phyloP scores from a whole-genome alignment of 768 basidiomycete species.

The Amanita thiersii region DNA sequence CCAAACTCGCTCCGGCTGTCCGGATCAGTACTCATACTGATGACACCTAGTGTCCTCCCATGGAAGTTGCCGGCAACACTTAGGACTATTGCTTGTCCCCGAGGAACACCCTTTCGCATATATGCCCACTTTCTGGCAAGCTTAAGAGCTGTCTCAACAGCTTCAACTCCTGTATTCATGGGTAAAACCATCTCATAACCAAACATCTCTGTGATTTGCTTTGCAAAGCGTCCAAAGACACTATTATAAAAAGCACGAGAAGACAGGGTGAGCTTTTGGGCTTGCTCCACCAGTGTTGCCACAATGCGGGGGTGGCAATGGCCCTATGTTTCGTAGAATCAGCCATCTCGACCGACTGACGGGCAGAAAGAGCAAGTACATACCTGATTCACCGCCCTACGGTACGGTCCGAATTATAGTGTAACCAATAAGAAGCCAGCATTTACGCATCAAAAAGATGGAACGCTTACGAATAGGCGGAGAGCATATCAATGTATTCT shows the following conservation, averaged over 20 bases:
- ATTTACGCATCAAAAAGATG: constrained; percentile 6
- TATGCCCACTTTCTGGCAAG: constrained; percentile 97
- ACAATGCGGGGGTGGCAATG: constrained; percentile 92
- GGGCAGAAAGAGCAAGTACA: constrained; percentile 16
- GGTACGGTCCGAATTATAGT: constrained; percentile 5
- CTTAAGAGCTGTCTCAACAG: constrained; percentile 96
- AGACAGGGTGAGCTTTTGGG: constrained; percentile 84
- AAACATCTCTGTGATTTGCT: constrained; percentile 76
- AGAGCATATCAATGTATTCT: constrained; percentile 97
- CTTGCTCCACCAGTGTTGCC: constrained; percentile 72
- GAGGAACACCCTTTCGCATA: constrained; percentile 71
- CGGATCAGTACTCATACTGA: constrained; percentile 91
- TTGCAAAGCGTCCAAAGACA: constrained; percentile 83
- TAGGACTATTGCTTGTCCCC: constrained; percentile 79
- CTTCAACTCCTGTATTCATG: constrained; percentile 99
- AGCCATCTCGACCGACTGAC: constrained; percentile 2
- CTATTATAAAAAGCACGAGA: constrained; percentile 96
- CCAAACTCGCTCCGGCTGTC: constrained; percentile 85
- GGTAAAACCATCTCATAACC: constrained; percentile 94
- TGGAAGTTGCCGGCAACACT: constrained; percentile 92
- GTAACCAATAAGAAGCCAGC: background rate
- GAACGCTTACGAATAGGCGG: constrained; percentile 82
- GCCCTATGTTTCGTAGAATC: constrained; percentile 35
- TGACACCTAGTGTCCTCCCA: constrained; percentile 80
- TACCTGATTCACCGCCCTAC: constrained; percentile 83